phyloP scores from a whole-genome alignment of 1,284 basidiomycete genomes.

The Phellinidium pouzarii region DNA sequence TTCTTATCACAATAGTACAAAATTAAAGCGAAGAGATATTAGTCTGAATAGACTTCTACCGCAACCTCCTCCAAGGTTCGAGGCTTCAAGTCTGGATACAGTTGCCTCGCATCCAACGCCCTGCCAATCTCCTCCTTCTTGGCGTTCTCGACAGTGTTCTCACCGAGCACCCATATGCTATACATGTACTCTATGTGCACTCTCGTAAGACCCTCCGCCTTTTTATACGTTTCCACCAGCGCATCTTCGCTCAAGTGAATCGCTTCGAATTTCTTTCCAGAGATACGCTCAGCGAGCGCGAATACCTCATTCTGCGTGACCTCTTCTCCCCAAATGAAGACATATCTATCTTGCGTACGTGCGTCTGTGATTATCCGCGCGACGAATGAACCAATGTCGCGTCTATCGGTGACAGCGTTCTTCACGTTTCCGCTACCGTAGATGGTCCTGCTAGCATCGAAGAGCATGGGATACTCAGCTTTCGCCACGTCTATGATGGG shows the following conservation, averaged over 20 bases:
- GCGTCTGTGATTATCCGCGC: conserved; percentile 21
- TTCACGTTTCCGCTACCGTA: conserved; percentile 16
- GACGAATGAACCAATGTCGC: conserved; percentile 19
- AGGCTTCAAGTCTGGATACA: conserved; percentile 15
- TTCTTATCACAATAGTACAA: too few relatives aligned
- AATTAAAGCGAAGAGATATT: too few relatives aligned
- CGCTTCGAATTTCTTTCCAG: not conserved
- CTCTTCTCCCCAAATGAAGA: conserved; percentile 27
- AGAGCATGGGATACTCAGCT: not conserved
- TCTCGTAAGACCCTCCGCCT: not conserved
- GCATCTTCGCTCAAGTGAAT: not conserved
- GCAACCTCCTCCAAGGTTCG: conserved; percentile 3
- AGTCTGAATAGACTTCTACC: conserved; percentile 2
- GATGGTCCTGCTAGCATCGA: not conserved
- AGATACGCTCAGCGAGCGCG: conserved; percentile 1
- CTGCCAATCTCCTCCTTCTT: conserved; percentile 16
- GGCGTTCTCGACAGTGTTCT: conserved; percentile 17
- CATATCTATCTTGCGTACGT: conserved; percentile 25
- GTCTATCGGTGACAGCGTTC: conserved; percentile 12
- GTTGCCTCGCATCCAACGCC: conserved; percentile 15
- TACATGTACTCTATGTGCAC: not conserved
- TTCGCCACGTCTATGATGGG: not conserved
- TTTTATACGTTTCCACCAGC: not conserved
- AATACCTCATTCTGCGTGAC: conserved; percentile 18
- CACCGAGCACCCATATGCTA: conserved; percentile 10